Conservation (phyloP, 345 rosid genomes). For the Hibiscus mutabilis region DNA sequence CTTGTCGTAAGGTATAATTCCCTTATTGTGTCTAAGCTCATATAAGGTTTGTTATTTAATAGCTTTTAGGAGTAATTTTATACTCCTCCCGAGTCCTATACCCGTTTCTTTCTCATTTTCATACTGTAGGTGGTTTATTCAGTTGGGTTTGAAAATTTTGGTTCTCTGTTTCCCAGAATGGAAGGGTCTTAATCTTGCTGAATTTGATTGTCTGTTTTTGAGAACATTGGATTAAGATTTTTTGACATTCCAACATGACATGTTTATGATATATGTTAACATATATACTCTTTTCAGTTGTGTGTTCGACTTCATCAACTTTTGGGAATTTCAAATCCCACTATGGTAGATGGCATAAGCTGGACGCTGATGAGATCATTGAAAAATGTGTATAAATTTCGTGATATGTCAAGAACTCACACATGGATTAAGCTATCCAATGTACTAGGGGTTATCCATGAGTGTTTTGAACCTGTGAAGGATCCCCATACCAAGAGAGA, state of each 20-base stretch:
- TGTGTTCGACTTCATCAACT: slow-evolving; percentile 34
- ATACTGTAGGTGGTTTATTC: slow-evolving; percentile 4
- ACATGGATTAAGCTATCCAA: slow-evolving; percentile 38
- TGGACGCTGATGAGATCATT: slow-evolving; percentile 43
- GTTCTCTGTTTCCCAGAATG: not conserved
- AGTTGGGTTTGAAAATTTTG: not conserved
- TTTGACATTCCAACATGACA: not conserved
- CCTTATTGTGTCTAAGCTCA: not conserved
- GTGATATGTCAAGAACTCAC: slow-evolving; percentile 14
- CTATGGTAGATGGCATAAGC: slow-evolving; percentile 39
- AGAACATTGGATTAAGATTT: not conserved
- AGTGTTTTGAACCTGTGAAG: slow-evolving; percentile 58
- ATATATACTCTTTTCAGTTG: slow-evolving; percentile 18
- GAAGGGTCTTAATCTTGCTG: slow-evolving; percentile 2
- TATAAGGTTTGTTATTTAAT: slow-evolving; percentile 3
- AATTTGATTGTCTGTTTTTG: not conserved
- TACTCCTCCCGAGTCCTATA: not conserved
- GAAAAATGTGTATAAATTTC: slow-evolving; percentile 16
- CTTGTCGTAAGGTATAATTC: slow-evolving; percentile 37
- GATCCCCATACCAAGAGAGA: slow-evolving; percentile 50
- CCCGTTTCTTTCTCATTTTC: slow-evolving; percentile 3
- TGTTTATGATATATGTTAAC: not conserved
- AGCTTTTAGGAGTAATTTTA: slow-evolving; percentile 12
- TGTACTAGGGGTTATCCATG: slow-evolving; percentile 58
- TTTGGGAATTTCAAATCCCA: slow-evolving; percentile 43